A percentile compares a stretch with the other conserved stretches of the same genome.
Evolutionary conservation across 148 eudicot genomes (phyloP).

Genomic region (Vaccinium corymbosum): DNA sequence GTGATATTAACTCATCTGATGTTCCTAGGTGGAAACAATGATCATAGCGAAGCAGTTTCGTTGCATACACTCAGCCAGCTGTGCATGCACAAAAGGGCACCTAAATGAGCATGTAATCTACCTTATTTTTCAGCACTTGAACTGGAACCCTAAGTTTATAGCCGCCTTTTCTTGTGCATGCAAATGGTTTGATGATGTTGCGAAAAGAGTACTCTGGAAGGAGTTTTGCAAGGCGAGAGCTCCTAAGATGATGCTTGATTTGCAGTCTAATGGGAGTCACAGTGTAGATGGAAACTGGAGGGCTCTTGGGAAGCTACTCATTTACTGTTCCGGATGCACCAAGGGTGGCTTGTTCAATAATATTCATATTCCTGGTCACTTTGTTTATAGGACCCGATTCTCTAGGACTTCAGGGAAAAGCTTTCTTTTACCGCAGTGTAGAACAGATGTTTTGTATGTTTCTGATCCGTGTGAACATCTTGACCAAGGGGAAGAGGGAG

Average conservation of each 20-base stretch:
- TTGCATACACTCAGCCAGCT: slow-evolving; percentile 86
- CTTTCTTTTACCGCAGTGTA: slow-evolving; percentile 83
- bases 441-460: slow-evolving; percentile 83
- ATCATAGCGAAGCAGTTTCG: slow-evolving; percentile 73
- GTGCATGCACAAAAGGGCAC: slow-evolving; percentile 94
- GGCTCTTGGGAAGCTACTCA: slow-evolving; percentile 91
- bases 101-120: slow-evolving; percentile 70
- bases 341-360: slow-evolving; percentile 64
- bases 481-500: slow-evolving; percentile 93
- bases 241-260: slow-evolving; percentile 90
- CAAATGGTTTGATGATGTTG: slow-evolving; percentile 98
- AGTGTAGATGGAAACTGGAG: slow-evolving; percentile 97
- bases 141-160: slow-evolving; percentile 93
- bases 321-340: slow-evolving; percentile 79
- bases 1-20: neutral
- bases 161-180: slow-evolving; percentile 79
- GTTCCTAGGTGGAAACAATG: slow-evolving; percentile 47
- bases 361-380: slow-evolving; percentile 71
- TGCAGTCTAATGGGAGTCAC: slow-evolving; percentile 76
- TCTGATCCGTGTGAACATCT: slow-evolving; percentile 99
- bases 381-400: slow-evolving; percentile 77
- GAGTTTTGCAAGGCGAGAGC: slow-evolving; percentile 88
- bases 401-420: slow-evolving; percentile 94
- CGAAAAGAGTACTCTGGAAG: slow-evolving; percentile 94
- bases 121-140: slow-evolving; percentile 64